Evolutionary conservation across 805 yeast genomes (phyloP).

Genomic region (Sporopachydermia lactativora): DNA sequence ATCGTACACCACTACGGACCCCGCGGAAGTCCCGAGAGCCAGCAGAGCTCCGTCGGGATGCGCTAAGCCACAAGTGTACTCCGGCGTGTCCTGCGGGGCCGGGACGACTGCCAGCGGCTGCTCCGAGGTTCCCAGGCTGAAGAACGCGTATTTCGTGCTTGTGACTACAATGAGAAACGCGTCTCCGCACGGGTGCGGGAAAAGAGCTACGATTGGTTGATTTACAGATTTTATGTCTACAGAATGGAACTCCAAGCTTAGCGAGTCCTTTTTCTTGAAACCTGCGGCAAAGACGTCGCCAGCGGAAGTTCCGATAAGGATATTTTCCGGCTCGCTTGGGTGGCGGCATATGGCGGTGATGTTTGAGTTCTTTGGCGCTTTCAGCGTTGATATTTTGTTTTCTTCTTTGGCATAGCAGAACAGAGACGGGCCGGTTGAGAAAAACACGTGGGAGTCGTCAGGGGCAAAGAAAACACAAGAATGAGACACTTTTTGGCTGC

Average conservation of each 20-base stretch:
- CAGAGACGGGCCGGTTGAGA: not conserved
- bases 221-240: not conserved
- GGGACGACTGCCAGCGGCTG: constrained; percentile 7
- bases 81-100: constrained; percentile 3
- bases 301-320: not conserved
- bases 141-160: constrained; percentile 8
- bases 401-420: not conserved
- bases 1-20: constrained; percentile 24
- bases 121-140: constrained; percentile 4
- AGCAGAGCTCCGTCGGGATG: constrained; percentile 37
- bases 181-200: constrained; percentile 8
- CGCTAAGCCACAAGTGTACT: constrained; percentile 12
- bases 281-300: constrained; percentile 4
- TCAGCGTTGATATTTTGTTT: constrained; percentile 3
- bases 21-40: constrained; percentile 24
- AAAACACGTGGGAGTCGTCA: not conserved
- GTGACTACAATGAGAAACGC: constrained; percentile 10
- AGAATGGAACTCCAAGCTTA: not conserved
- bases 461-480: not conserved
- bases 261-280: not conserved
- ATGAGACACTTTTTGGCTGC: not conserved
- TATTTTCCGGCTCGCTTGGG: constrained; percentile 1
- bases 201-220: constrained; percentile 6
- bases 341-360: constrained; percentile 2
- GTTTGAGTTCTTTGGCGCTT: constrained; percentile 5